Evolutionary conservation across 108 stramenopile genomes (phyloP).

Genomic region (Cylindrotheca closterium): DNA sequence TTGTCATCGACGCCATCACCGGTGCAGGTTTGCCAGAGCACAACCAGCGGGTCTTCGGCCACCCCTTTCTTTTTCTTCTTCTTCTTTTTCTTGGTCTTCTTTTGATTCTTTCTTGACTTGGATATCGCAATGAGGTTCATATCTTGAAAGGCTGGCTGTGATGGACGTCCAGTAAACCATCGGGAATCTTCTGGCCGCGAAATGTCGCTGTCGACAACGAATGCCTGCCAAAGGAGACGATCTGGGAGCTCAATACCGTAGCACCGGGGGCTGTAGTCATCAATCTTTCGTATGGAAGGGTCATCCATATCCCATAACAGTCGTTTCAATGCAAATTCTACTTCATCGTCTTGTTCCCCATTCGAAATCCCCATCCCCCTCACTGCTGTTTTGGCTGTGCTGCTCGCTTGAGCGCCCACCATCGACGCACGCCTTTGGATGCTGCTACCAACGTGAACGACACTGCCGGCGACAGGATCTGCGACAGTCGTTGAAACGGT

Average conservation of each 20-base stretch:
- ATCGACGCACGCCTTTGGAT: too few species aligned
- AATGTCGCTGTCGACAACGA: conserved; percentile 41
- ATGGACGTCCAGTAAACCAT: conserved; percentile 45
- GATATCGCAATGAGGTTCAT: conserved; percentile 34
- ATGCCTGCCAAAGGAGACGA: conserved; percentile 50
- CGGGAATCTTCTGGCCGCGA: conserved; percentile 27
- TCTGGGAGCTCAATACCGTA: conserved; percentile 51
- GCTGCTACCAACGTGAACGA: too few species aligned
- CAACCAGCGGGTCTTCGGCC: conserved; percentile 31
- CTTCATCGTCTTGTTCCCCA: background rate
- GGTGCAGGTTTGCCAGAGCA: conserved; percentile 43
- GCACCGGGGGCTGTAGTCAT: conserved; percentile 32
- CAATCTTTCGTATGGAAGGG: conserved; percentile 15
- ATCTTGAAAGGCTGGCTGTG: conserved; percentile 48
- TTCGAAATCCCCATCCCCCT: too few species aligned
- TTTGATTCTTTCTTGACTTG: conserved; percentile 51
- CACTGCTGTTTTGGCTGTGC: too few species aligned
- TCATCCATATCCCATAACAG: conserved; percentile 27
- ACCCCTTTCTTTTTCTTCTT: too few species aligned
- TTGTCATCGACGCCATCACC: conserved; percentile 8
- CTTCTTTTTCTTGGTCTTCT: conserved; percentile 44
- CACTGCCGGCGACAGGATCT: too few species aligned
- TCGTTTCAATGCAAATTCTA: background rate
- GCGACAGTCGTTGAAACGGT: too few species aligned
- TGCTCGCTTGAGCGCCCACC: too few species aligned